Conservation (phyloP, 192 early-diverging fungal species). For the Backusella westeae region DNA sequence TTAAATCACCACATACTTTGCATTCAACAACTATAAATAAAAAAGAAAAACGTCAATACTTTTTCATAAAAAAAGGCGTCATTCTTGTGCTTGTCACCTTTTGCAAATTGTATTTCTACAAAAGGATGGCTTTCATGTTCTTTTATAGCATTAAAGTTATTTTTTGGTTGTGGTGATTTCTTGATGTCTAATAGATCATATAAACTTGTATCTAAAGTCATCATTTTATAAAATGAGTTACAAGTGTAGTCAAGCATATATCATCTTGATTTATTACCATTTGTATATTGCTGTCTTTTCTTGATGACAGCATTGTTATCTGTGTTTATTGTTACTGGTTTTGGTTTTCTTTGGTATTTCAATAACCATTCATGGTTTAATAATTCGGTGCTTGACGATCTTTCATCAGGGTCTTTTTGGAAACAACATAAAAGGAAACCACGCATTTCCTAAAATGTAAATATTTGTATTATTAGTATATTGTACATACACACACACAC, state of each 20-base stretch:
- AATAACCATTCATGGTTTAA: conserved; percentile 80
- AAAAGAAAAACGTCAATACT: neutral
- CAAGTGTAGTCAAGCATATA: neutral
- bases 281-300: neutral
- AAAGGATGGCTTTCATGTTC: conserved; percentile 41
- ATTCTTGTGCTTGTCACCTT: conserved; percentile 35
- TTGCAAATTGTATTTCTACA: conserved; percentile 54
- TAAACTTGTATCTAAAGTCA: neutral
- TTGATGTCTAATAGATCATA: neutral
- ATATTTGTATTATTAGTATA: neutral
- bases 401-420: conserved; percentile 69
- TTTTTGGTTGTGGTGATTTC: neutral
- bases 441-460: conserved; percentile 51
- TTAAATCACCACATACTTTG: conserved; percentile 42
- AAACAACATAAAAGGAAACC: conserved; percentile 87
- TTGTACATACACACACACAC: too few species aligned
- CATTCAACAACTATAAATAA: conserved; percentile 45
- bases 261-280: neutral
- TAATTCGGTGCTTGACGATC: conserved; percentile 73
- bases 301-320: neutral
- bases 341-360: conserved; percentile 25
- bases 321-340: neutral
- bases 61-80: neutral
- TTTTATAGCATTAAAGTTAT: neutral
- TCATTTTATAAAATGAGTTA: too few species aligned